These are phyloP conservation scores for Kregervanrija delftensis DNA, from an alignment of 805 yeast genomes.

Conservation along the genomic window DNA sequence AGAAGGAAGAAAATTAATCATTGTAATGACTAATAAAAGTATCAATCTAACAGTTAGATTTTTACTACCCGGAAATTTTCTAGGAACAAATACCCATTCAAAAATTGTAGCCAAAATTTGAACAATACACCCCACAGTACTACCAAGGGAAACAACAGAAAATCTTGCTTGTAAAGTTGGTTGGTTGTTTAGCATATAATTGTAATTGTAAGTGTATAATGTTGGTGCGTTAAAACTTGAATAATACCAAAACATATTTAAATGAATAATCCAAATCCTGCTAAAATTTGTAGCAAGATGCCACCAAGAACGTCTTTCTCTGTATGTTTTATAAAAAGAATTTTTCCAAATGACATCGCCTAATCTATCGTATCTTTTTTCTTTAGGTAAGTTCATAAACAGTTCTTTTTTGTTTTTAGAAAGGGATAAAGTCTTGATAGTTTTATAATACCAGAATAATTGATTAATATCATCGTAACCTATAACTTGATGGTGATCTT, in stretches of 20 bases:
- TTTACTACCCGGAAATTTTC: conserved; percentile 42
- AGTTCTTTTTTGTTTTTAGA: conserved; percentile 24
- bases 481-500: conserved; percentile 57
- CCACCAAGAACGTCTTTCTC: conserved; percentile 43
- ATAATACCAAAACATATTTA: conserved; percentile 45
- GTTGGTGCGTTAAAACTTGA: conserved; percentile 45
- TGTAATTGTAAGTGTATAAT: conserved; percentile 37
- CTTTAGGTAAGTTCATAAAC: conserved; percentile 24
- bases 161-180: conserved; percentile 39
- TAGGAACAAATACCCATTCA: conserved; percentile 41
- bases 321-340: conserved; percentile 38
- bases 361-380: conserved; percentile 28
- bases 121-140: conserved; percentile 36
- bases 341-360: conserved; percentile 34
- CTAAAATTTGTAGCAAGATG: conserved; percentile 44
- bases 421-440: conserved; percentile 28
- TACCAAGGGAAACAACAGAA: conserved; percentile 40
- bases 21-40: conserved; percentile 26
- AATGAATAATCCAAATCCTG: conserved; percentile 48
- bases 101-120: conserved; percentile 33
- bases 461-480: conserved; percentile 53
- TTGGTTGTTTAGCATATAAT: conserved; percentile 33
- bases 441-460: conserved; percentile 40
- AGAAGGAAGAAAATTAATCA: conserved; percentile 34
- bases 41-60: conserved; percentile 29